Evolutionary conservation across 1,284 basidiomycete species (phyloP), one percentile per base, ranked within the genome.

Genomic region (Fistulinella cinereoalba): DNA sequence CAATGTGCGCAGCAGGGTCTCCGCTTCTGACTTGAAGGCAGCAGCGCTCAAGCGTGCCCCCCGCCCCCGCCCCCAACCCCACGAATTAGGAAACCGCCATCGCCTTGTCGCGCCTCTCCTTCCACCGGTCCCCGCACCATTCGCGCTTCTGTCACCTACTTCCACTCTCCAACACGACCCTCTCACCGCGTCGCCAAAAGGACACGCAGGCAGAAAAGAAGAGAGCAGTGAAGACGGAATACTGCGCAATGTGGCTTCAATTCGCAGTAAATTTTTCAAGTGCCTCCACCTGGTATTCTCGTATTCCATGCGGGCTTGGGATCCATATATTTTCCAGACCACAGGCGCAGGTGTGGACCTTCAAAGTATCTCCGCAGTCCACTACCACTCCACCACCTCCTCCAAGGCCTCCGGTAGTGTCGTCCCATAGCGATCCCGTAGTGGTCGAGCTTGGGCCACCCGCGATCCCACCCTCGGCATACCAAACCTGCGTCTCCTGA

Each of bases 31-130:
- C 56, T 54, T 80, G 37, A 76, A 72, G 32, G 37, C 54, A 0
- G 18, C 44, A 4, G 53, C 53, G 9, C 51, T 60, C 3, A 79
- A 75, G 55, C 68, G 75, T 47, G 72, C 12, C 81, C 81, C 0
- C 83, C 83, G 0, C 83, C 81, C 0, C 81, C 81, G 3, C 81
- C 81, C 1, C 74, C 76, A 13, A n/a, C n/a, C n/a, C 53, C 70
- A 13, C 71, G 76, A 13, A 63, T 68, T 5, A 77, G 75, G 54
- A 67, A 69, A 22, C 53, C 61, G 1, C 54, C 65, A 6, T 57
- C 59, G 1, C 71, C 73, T 62, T 16, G 55, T 63, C n/a, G n/a
- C n/a, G 4, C 74, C 77, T 16, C 62, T 74, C n/a, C 54, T 74
- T 47, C 68, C 69, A 11, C 73, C 76, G 1, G 69, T 71, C 4